Conservation (phyloP, 2,329 filamentous ascomycete species). For the Diaporthe australafricana region DNA sequence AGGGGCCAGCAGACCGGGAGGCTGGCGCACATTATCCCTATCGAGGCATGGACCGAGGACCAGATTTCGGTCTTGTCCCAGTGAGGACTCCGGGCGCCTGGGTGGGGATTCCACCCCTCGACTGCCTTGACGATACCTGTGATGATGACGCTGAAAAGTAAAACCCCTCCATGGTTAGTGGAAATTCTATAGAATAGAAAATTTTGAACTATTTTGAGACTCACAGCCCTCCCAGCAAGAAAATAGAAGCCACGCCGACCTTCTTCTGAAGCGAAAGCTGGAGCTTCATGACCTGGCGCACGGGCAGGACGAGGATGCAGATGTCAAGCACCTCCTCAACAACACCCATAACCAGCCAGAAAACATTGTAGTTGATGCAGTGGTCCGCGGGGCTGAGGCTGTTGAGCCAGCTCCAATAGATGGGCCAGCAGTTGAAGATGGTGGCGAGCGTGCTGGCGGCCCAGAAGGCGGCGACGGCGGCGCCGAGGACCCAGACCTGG, state of each 20-base stretch:
- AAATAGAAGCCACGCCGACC: conserved; percentile 7
- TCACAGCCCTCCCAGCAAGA: conserved; percentile 21
- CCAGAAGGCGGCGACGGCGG: conserved; percentile 41
- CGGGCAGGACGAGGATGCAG: conserved; percentile 19
- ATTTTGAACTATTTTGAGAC: not conserved
- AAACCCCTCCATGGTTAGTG: not conserved
- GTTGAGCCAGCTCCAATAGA: conserved; percentile 40
- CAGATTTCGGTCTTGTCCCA: conserved; percentile 28
- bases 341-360: conserved; percentile 36
- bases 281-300: conserved; percentile 14
- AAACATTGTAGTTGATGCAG: conserved; percentile 44
- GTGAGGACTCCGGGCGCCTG: conserved; percentile 10
- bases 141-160: conserved; percentile 2
- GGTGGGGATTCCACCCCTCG: conserved; percentile 6
- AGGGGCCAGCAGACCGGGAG: conserved; percentile 30
- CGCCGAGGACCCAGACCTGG: conserved; percentile 38
- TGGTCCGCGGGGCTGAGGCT: conserved; percentile 38
- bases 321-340: conserved; percentile 28
- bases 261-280: conserved; percentile 23
- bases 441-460: conserved; percentile 40
- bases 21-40: conserved; percentile 27
- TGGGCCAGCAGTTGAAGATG: conserved; percentile 41
- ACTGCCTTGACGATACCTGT: conserved; percentile 26
- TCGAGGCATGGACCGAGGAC: conserved; percentile 22
- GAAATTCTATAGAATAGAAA: not conserved